A percentile compares a stretch with the other conserved stretches of the same genome.
Evolutionary conservation across 495 filamentous ascomycete genomes (phyloP).

Genomic region (Penicillium daleae): DNA sequence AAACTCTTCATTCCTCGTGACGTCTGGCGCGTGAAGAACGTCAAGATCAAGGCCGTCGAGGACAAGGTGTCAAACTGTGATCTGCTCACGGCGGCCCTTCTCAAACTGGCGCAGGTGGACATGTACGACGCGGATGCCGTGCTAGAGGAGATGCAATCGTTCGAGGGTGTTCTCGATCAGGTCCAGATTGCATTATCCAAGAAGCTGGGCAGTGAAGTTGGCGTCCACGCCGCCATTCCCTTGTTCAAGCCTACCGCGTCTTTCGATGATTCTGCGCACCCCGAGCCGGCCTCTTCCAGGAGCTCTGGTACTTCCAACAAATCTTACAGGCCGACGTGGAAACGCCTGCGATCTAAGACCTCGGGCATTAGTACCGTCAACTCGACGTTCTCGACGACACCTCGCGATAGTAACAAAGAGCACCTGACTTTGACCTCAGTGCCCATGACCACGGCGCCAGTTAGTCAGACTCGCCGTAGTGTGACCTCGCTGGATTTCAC

Average conservation of each 20-base stretch:
- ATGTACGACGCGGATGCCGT: conserved; percentile 88
- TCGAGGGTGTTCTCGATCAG: conserved; percentile 86
- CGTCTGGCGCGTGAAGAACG: conserved; percentile 90
- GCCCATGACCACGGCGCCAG: conserved; percentile 75
- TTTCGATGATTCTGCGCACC: conserved; percentile 44
- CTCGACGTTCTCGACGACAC: conserved; percentile 33
- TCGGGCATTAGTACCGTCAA: conserved; percentile 58
- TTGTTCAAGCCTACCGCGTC: conserved; percentile 69
- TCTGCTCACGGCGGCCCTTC: conserved; percentile 83
- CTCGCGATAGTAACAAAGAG: conserved; percentile 61
- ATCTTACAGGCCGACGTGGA: conserved; percentile 73
- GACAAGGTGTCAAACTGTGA: conserved; percentile 97
- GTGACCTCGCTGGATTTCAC: conserved; percentile 68
- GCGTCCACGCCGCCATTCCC: conserved; percentile 66
- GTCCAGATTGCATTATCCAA: conserved; percentile 75
- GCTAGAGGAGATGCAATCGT: conserved; percentile 91
- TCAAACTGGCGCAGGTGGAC: conserved; percentile 81
- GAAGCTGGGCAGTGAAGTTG: conserved; percentile 90
- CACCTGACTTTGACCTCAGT: conserved; percentile 68
- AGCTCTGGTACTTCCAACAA: conserved; percentile 65
- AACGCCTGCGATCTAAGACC: conserved; percentile 86
- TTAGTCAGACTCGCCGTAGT: conserved; percentile 68
- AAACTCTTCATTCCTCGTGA: conserved; percentile 90
- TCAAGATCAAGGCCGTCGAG: conserved; percentile 86
- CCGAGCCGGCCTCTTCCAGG: conserved; percentile 49